phyloP scores from a whole-genome alignment of 2,329 filamentous ascomycete species.

The Westerdykella ornata region DNA sequence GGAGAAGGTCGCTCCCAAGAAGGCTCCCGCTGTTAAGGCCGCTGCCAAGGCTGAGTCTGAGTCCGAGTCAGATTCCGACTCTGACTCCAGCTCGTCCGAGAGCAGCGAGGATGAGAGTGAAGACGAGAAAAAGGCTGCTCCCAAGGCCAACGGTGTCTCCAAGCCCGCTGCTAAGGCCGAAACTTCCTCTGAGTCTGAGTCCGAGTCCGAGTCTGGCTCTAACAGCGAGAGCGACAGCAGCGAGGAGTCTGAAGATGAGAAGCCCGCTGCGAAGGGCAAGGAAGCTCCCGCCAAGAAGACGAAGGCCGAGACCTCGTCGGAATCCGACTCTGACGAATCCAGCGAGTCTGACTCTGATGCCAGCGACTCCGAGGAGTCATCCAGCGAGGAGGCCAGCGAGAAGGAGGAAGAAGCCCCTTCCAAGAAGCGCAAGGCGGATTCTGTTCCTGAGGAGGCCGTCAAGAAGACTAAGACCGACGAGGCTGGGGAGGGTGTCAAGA shows the following conservation, averaged over 20 bases:
- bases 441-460: conserved; percentile 44
- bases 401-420: conserved; percentile 39
- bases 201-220: conserved; percentile 30
- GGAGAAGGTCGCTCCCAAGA: conserved; percentile 31
- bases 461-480: conserved; percentile 64
- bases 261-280: conserved; percentile 11
- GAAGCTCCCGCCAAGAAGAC: conserved; percentile 9
- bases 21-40: conserved; percentile 28
- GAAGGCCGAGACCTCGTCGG: too few relatives aligned
- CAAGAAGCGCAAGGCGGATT: conserved; percentile 64
- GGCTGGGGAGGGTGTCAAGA: conserved; percentile 48
- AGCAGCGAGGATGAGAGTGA: conserved; percentile 29
- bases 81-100: conserved; percentile 15
- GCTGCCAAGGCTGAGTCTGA: conserved; percentile 35
- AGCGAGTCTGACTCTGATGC: conserved; percentile 21
- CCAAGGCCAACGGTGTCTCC: conserved; percentile 17
- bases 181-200: conserved; percentile 27
- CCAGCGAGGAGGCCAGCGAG: conserved; percentile 25
- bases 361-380: conserved; percentile 13
- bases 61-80: conserved; percentile 33
- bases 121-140: conserved; percentile 19
- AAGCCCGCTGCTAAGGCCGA: conserved; percentile 20
- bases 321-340: conserved; percentile 29
- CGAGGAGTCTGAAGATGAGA: conserved; percentile 16
- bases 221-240: conserved; percentile 18